Percentiles rank a stretch among this genome's conserved stretches.
Conservation (phyloP, 177 flowering plant species). For the Vitis hybrid region DNA sequence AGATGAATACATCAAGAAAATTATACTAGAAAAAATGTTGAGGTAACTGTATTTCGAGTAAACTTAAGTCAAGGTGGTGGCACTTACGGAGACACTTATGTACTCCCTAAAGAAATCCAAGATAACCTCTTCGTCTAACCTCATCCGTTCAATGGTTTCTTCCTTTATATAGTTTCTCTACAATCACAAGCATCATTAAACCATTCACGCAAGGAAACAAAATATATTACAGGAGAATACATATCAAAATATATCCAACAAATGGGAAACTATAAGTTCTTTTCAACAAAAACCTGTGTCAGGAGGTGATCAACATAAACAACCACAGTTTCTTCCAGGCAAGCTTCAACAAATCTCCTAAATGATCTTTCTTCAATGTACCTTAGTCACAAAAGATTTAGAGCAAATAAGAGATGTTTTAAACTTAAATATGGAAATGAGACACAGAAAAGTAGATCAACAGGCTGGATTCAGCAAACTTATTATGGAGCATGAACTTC, state of each 20-base stretch:
- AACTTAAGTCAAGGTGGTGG: background rate
- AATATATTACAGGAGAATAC: background rate
- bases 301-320: constrained; percentile 93
- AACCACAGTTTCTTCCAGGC: constrained; percentile 89
- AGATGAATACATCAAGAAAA: background rate
- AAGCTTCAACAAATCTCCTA: constrained; percentile 92
- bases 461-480: background rate
- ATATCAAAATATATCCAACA: background rate
- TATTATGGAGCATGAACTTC: background rate
- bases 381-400: constrained; percentile 34
- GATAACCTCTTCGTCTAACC: constrained; percentile 90
- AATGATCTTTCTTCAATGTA: constrained; percentile 96
- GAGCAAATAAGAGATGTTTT: background rate
- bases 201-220: background rate
- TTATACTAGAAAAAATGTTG: background rate
- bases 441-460: background rate
- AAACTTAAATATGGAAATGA: background rate
- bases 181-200: constrained; percentile 17
- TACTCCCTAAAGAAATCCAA: constrained; percentile 94
- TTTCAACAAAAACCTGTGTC: constrained; percentile 59
- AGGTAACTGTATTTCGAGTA: background rate
- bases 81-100: constrained; percentile 78
- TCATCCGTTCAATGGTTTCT: constrained; percentile 96
- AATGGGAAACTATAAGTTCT: background rate
- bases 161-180: constrained; percentile 91